phyloP scores from a whole-genome alignment of 2,329 filamentous ascomycete genomes.

The Diaporthe ilicicola region DNA sequence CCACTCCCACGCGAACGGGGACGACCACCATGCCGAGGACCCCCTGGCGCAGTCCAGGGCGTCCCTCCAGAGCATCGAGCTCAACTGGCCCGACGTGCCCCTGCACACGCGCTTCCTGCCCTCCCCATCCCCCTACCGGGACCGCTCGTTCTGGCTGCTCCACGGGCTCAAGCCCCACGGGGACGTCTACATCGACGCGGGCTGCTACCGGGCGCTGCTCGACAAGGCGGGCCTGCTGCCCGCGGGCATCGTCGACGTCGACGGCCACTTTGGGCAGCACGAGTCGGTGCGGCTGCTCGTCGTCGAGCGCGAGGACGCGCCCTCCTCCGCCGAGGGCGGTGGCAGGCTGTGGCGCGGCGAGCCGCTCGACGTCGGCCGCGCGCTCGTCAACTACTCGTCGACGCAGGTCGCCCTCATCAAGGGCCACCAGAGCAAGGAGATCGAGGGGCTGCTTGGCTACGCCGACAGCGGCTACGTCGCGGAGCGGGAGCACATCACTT shows the following conservation, averaged over 20 bases:
- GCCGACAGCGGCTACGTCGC: constrained; percentile 95
- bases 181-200: constrained; percentile 91
- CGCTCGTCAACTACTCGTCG: constrained; percentile 92
- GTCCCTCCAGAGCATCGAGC: constrained; percentile 49
- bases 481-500: constrained; percentile 84
- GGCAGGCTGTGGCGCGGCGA: constrained; percentile 59
- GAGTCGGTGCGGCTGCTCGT: constrained; percentile 90
- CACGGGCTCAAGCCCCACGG: constrained; percentile 92
- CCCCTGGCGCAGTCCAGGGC: constrained; percentile 50
- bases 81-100: constrained; percentile 59
- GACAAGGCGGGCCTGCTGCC: constrained; percentile 89
- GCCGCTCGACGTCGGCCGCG: constrained; percentile 81
- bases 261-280: constrained; percentile 88
- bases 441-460: constrained; percentile 83
- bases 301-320: constrained; percentile 70
- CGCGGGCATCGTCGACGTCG: constrained; percentile 89
- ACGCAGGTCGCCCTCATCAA: constrained; percentile 85
- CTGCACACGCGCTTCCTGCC: constrained; percentile 94
- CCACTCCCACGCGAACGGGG: constrained; percentile 38
- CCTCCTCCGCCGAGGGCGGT: constrained; percentile 45
- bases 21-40: constrained; percentile 44
- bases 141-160: constrained; percentile 96
- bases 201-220: constrained; percentile 80
- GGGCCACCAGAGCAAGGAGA: constrained; percentile 84
- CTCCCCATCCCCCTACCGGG: constrained; percentile 83